Conservation (phyloP, 2,329 filamentous ascomycete species). For the Penicillium sp. region DNA sequence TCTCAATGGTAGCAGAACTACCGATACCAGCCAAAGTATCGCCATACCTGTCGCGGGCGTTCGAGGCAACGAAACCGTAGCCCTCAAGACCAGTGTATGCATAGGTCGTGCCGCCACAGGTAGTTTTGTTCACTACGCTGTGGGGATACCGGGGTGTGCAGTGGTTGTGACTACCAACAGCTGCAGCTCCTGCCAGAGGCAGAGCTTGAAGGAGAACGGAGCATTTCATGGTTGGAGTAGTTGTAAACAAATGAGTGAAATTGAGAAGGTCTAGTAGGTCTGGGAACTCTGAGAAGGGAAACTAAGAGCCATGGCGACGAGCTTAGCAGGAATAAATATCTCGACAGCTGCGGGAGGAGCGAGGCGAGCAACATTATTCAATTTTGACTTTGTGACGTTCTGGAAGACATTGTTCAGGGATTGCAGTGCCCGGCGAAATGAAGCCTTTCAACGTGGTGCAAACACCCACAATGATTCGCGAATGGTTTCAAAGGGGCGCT, state of each 20-base stretch:
- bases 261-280: not conserved
- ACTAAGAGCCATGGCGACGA: not conserved
- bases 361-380: not conserved
- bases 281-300: not conserved
- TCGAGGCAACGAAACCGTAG: conserved; percentile 64
- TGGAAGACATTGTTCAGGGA: not conserved
- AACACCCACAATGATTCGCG: conserved; percentile 15
- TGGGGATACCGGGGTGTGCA: not conserved
- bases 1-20: conserved; percentile 67
- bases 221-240: conserved; percentile 30
- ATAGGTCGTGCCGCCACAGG: conserved; percentile 66
- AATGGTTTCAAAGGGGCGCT: not conserved
- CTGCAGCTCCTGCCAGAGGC: conserved; percentile 24
- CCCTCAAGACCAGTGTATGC: conserved; percentile 71
- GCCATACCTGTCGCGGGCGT: conserved; percentile 68
- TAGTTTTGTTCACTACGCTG: conserved; percentile 52
- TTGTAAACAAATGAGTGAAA: not conserved
- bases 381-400: not conserved
- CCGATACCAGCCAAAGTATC: conserved; percentile 73
- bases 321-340: conserved; percentile 10
- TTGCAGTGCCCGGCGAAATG: conserved; percentile 2
- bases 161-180: conserved; percentile 12
- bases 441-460: conserved; percentile 20
- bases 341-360: not conserved
- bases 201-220: conserved; percentile 23